Evolutionary conservation across 371 early-diverging fungal species (phyloP).

Genomic region (Zychaea mexicana): DNA sequence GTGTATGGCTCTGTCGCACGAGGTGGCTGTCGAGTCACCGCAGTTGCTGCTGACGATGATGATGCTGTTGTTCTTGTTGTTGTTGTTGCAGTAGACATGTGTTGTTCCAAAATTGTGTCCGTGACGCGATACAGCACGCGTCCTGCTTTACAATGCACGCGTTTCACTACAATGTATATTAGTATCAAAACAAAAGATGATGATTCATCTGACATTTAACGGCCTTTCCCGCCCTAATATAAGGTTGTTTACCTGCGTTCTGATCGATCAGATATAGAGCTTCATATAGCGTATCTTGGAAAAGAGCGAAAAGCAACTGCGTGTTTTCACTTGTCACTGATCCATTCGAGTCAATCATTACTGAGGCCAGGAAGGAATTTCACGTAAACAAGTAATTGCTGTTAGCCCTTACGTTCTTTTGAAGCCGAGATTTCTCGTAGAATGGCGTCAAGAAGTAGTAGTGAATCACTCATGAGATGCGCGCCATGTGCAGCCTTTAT

Average conservation of each 20-base stretch:
- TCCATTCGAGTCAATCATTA: too few species aligned
- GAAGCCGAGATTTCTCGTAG: conserved; percentile 4
- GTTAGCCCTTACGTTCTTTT: conserved; percentile 6
- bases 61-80: too few species aligned
- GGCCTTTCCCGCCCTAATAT: not conserved
- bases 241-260: conserved; percentile 15
- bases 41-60: too few species aligned
- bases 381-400: not conserved
- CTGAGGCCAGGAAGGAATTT: not conserved
- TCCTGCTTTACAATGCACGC: conserved; percentile 15
- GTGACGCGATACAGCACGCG: conserved; percentile 23
- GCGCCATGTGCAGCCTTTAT: not conserved
- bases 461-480: not conserved
- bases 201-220: too few species aligned
- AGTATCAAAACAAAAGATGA: not conserved
- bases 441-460: not conserved
- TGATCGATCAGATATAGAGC: conserved; percentile 25
- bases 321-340: conserved; percentile 22
- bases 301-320: conserved; percentile 12
- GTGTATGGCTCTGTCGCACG: conserved; percentile 5
- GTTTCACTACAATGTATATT: not conserved
- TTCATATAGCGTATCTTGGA: conserved; percentile 17
- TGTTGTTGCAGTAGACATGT: not conserved
- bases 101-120: conserved; percentile 10
- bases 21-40: not conserved